Percentiles rank a stretch among this genome's conserved stretches.
Conservation (phyloP, 225 moss, liverwort and hornwort genomes). For the Thuidium tamariscinum region DNA sequence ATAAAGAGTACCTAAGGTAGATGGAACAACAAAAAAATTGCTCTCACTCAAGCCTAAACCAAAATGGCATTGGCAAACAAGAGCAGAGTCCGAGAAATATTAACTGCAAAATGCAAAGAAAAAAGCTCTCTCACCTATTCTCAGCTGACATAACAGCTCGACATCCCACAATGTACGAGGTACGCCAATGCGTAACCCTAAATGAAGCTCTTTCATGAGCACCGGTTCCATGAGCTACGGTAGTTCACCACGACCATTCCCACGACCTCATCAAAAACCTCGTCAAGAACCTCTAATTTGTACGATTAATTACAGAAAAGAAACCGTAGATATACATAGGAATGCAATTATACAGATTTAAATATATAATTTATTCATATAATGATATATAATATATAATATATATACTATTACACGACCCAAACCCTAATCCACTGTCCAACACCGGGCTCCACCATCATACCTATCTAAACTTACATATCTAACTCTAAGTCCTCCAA, state of each 20-base stretch:
- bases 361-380: neutral
- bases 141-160: slow-evolving; percentile 29
- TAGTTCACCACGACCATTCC: neutral
- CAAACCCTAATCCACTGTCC: neutral
- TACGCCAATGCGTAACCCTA: slow-evolving; percentile 1
- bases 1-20: neutral
- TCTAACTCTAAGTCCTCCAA: neutral
- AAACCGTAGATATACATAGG: neutral
- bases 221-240: neutral
- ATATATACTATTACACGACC: neutral
- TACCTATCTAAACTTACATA: neutral
- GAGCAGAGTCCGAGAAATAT: neutral
- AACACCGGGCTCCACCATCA: neutral
- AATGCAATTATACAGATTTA: neutral
- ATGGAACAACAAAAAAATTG: neutral
- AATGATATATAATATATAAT: no score
- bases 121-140: slow-evolving; percentile 13
- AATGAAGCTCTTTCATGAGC: slow-evolving; percentile 3
- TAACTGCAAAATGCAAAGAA: neutral
- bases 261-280: neutral
- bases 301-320: neutral
- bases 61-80: neutral
- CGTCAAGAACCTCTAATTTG: neutral
- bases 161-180: slow-evolving; percentile 1
- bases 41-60: neutral